Conservation (phyloP, 2,329 filamentous ascomycete genomes). For the Thielaviopsis punctulata region DNA sequence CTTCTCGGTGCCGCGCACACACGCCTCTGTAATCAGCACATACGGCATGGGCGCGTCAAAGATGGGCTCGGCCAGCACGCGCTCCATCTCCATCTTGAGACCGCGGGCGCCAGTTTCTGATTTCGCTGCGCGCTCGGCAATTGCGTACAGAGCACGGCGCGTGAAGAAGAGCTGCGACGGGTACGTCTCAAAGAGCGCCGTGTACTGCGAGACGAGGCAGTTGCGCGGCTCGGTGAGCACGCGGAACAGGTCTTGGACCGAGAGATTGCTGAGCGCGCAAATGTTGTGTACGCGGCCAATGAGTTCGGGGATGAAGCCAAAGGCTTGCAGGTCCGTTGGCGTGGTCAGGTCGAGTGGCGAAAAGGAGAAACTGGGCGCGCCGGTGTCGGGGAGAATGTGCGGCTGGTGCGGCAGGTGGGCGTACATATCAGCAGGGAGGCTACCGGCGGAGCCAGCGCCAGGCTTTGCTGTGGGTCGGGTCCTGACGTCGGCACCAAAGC, state of each 20-base stretch:
- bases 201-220: conserved; percentile 75
- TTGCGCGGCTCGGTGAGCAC: conserved; percentile 89
- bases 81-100: conserved; percentile 65
- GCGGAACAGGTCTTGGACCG: conserved; percentile 50
- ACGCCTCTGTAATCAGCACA: conserved; percentile 54
- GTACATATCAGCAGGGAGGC: conserved; percentile 47
- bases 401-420: conserved; percentile 40
- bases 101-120: conserved; percentile 61
- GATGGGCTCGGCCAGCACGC: conserved; percentile 62
- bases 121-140: conserved; percentile 49
- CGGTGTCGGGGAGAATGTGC: conserved; percentile 14
- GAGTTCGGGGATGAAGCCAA: conserved; percentile 87
- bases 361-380: conserved; percentile 20
- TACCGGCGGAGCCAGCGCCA: conserved; percentile 31
- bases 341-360: conserved; percentile 55
- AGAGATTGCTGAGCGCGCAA: conserved; percentile 65
- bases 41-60: conserved; percentile 65
- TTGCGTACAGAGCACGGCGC: conserved; percentile 57
- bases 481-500: conserved; percentile 74
- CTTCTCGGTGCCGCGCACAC: conserved; percentile 45
- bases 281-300: conserved; percentile 88
- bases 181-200: conserved; percentile 63
- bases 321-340: conserved; percentile 61
- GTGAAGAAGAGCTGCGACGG: conserved; percentile 76
- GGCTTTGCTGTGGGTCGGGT: conserved; percentile 25